These are phyloP conservation scores for Dictyostelium brefeldianum DNA, from an alignment of 78 protist genomes.

Conservation along the genomic window DNA sequence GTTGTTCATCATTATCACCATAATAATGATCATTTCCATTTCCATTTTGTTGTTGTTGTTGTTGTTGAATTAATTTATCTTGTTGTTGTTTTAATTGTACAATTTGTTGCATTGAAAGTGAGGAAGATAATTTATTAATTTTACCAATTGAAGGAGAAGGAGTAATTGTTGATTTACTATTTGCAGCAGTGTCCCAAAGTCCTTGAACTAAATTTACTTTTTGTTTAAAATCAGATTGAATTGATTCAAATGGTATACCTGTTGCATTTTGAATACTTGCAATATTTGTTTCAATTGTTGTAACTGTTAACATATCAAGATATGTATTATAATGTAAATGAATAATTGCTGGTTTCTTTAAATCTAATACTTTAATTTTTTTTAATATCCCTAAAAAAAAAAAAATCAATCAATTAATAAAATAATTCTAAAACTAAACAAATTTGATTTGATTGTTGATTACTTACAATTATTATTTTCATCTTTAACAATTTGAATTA, in stretches of 20 bases:
- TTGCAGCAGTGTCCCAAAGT: not conserved
- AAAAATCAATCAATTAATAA: not conserved
- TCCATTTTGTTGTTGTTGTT: not conserved
- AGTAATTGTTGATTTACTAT: slow-evolving; percentile 5
- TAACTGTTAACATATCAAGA: slow-evolving; percentile 36
- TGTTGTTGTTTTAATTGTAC: not conserved
- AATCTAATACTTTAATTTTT: slow-evolving; percentile 43
- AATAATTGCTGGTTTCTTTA: slow-evolving; percentile 34
- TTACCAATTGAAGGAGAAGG: not conserved
- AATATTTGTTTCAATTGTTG: slow-evolving; percentile 42
- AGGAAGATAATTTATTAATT: not conserved
- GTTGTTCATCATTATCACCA: not conserved
- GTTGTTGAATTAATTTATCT: not conserved
- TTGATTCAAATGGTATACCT: slow-evolving; percentile 16
- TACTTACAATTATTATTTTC: not conserved
- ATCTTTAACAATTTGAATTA: slow-evolving; percentile 31
- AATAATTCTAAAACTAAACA: not conserved
- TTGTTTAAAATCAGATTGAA: not conserved
- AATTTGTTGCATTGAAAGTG: not conserved
- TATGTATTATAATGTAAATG: slow-evolving; percentile 45
- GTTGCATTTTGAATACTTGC: slow-evolving; percentile 50
- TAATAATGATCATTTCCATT: not conserved
- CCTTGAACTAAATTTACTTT: not conserved
- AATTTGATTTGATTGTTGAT: not conserved
- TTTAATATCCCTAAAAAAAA: slow-evolving; percentile 8